Percentiles rank a stretch among this genome's conserved stretches.
Conservation (phyloP, 2,329 filamentous ascomycete genomes). For the Phialemoniopsis sp. region DNA sequence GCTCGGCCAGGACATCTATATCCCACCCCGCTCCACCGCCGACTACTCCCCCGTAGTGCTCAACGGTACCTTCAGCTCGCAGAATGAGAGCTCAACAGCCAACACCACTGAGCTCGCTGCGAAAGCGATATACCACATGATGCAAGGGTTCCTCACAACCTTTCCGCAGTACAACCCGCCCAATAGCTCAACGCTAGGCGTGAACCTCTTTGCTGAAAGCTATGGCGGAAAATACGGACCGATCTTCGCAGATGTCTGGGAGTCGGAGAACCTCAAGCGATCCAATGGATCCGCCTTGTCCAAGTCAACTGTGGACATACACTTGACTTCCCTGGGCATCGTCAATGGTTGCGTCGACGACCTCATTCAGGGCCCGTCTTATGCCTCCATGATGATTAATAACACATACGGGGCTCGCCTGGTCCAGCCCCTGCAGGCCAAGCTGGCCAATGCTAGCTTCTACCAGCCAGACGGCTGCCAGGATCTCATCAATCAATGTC, state of each 20-base stretch:
- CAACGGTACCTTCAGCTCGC: constrained; percentile 64
- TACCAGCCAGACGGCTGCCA: constrained; percentile 45
- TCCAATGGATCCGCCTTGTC: constrained; percentile 41
- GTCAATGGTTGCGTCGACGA: constrained; percentile 69
- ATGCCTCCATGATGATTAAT: constrained; percentile 52
- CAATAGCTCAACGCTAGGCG: constrained; percentile 41
- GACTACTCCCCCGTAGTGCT: constrained; percentile 27
- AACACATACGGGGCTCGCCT: constrained; percentile 63
- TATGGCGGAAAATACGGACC: constrained; percentile 70
- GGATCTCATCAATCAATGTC: constrained; percentile 48
- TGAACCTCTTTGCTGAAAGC: constrained; percentile 66
- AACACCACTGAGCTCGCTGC: constrained; percentile 55
- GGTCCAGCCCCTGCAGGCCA: constrained; percentile 43
- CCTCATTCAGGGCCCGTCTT: constrained; percentile 54
- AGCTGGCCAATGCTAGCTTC: constrained; percentile 39
- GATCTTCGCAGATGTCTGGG: constrained; percentile 53
- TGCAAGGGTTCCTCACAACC: constrained; percentile 55
- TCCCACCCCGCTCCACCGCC: constrained; percentile 19
- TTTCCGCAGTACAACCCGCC: constrained; percentile 57
- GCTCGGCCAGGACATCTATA: constrained; percentile 30
- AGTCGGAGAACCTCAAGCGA: constrained; percentile 57
- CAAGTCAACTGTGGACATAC: constrained; percentile 36
- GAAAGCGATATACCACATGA: constrained; percentile 60
- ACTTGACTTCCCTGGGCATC: constrained; percentile 61
- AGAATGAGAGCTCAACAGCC: constrained; percentile 40